Evolutionary conservation across 441 rosid species (phyloP).

Genomic region (Heliophila coronopifolia): DNA sequence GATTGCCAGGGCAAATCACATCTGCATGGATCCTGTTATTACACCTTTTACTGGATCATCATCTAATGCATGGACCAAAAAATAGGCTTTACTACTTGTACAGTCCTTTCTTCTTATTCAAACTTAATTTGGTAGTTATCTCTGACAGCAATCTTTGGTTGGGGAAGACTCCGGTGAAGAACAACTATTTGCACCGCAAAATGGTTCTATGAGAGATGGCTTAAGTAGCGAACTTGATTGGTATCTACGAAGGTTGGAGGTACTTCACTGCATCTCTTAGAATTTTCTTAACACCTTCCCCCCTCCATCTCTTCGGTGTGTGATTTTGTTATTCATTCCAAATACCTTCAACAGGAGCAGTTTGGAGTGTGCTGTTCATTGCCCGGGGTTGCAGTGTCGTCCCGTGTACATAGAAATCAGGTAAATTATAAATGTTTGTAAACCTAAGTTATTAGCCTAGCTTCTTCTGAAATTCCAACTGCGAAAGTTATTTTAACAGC

Average conservation of each 20-base stretch:
- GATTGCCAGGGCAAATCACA: not conserved
- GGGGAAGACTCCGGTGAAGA: conserved; percentile 73
- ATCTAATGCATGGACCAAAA: not conserved
- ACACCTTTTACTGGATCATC: not conserved
- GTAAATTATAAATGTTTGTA: conserved; percentile 31
- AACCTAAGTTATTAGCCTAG: not conserved
- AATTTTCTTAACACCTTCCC: not conserved
- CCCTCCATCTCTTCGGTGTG: not conserved
- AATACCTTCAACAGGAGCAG: conserved; percentile 52
- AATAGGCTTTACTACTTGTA: conserved; percentile 1
- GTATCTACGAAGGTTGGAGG: conserved; percentile 69
- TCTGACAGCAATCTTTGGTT: conserved; percentile 70
- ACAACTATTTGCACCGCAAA: conserved; percentile 61
- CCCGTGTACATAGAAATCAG: conserved; percentile 67
- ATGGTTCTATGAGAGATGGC: conserved; percentile 45
- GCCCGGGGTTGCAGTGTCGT: conserved; percentile 48
- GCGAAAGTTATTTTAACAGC: conserved; percentile 1
- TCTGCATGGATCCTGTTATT: conserved; percentile 7
- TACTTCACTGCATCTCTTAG: conserved; percentile 25
- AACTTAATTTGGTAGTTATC: conserved; percentile 20
- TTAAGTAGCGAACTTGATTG: conserved; percentile 55
- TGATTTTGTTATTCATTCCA: conserved; percentile 6
- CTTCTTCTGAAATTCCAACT: conserved; percentile 4
- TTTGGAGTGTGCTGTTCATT: conserved; percentile 52
- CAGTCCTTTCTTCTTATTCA: not conserved